A percentile compares a stretch with the other conserved stretches of the same genome.
These are phyloP conservation scores for Gnaphalium uliginosum DNA, from an alignment of 129 eudicot genomes.

Conservation along the genomic window DNA sequence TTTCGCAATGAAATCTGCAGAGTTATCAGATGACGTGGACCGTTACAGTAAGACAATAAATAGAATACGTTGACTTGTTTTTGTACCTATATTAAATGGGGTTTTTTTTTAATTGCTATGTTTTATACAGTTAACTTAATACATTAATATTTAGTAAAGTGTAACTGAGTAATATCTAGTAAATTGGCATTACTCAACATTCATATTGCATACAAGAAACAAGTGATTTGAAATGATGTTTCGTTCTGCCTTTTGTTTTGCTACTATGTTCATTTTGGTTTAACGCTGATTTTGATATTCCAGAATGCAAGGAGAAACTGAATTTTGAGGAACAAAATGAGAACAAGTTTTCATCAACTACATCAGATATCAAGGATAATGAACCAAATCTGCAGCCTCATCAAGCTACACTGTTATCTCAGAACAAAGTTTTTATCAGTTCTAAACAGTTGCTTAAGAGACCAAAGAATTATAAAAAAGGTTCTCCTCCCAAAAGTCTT, in stretches of 20 bases:
- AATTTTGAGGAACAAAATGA: constrained; percentile 39
- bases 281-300: constrained; percentile 16
- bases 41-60: constrained; percentile 51
- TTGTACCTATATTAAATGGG: constrained; percentile 6
- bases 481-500: constrained; percentile 37
- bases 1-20: constrained; percentile 55
- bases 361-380: constrained; percentile 19
- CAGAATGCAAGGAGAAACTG: constrained; percentile 66
- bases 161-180: background rate
- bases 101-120: background rate
- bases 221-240: background rate
- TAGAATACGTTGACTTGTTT: constrained; percentile 3
- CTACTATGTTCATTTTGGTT: background rate
- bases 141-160: background rate
- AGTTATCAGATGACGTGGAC: constrained; percentile 33
- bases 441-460: constrained; percentile 44
- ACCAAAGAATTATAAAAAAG: constrained; percentile 34
- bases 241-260: background rate
- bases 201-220: background rate
- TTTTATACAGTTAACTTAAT: background rate
- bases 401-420: constrained; percentile 11
- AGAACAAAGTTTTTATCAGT: constrained; percentile 32
- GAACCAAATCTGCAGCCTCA: constrained; percentile 19
- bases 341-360: constrained; percentile 39
- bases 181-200: background rate